A percentile compares a stretch with the other conserved stretches of the same genome.
phyloP scores from a whole-genome alignment of 257 asterid species.

The Mitragyna speciosa region DNA sequence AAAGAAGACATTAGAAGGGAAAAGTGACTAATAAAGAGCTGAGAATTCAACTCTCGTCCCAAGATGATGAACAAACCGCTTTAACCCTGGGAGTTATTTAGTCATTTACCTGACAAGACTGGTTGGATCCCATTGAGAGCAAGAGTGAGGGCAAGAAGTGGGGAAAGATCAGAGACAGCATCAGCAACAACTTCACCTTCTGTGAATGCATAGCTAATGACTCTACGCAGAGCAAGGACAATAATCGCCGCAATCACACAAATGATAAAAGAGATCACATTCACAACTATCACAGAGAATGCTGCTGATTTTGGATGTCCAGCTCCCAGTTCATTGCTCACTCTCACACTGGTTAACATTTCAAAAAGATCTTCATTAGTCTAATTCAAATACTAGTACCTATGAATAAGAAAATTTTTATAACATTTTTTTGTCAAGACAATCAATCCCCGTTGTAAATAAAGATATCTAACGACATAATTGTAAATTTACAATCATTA shows the following conservation, averaged over 20 bases:
- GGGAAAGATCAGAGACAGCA: slow-evolving; percentile 43
- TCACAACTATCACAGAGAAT: slow-evolving; percentile 36
- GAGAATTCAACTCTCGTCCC: too few relatives aligned
- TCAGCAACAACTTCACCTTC: slow-evolving; percentile 40
- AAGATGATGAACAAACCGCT: background rate
- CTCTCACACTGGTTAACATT: slow-evolving; percentile 34
- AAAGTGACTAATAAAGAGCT: too few relatives aligned
- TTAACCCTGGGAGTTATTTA: background rate
- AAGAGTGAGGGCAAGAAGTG: slow-evolving; percentile 37
- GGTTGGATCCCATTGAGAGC: slow-evolving; percentile 44
- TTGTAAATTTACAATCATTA: too few relatives aligned
- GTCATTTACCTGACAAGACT: slow-evolving; percentile 35
- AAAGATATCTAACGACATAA: too few relatives aligned
- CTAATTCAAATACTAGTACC: background rate
- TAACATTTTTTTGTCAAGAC: too few relatives aligned
- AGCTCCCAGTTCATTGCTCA: slow-evolving; percentile 46
- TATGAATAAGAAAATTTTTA: too few relatives aligned
- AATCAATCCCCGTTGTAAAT: too few relatives aligned
- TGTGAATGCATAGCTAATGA: slow-evolving; percentile 39
- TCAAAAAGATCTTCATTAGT: background rate
- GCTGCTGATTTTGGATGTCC: slow-evolving; percentile 42
- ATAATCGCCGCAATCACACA: slow-evolving; percentile 24
- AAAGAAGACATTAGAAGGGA: too few relatives aligned
- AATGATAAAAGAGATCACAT: slow-evolving; percentile 23
- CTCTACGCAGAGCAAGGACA: slow-evolving; percentile 23